A percentile compares a stretch with the other conserved stretches of the same genome.
These are phyloP conservation scores for Apiotrichum sp. DNA, from an alignment of 1,284 basidiomycete genomes.

Conservation along the genomic window DNA sequence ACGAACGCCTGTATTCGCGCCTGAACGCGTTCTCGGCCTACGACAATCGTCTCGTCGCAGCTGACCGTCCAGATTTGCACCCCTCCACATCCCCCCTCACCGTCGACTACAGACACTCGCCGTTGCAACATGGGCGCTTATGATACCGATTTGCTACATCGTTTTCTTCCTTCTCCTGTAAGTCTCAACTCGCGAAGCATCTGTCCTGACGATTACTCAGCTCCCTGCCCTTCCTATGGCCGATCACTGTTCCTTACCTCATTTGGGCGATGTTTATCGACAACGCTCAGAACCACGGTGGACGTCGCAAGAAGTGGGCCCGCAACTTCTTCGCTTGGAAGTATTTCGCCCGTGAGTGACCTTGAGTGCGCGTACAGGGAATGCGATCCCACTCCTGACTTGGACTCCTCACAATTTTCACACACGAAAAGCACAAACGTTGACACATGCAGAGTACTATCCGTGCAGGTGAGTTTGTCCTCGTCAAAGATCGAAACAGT, in stretches of 20 bases:
- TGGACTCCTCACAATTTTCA: no score
- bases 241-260: conserved; percentile 70
- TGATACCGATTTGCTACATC: conserved; percentile 64
- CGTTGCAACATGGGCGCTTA: conserved; percentile 79
- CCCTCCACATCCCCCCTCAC: conserved; percentile 44
- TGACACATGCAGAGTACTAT: conserved; percentile 75
- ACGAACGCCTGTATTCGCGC: no score
- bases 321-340: conserved; percentile 67
- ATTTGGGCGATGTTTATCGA: conserved; percentile 73
- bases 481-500: no score
- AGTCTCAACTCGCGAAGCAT: conserved; percentile 45
- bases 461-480: conserved; percentile 54
- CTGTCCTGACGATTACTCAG: conserved; percentile 47
- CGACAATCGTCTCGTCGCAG: not conserved
- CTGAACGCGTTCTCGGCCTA: no score
- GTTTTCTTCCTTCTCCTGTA: conserved; percentile 75
- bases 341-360: conserved; percentile 43
- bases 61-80: conserved; percentile 39
- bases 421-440: not conserved
- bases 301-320: conserved; percentile 70
- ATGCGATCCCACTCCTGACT: no score
- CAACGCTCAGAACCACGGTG: conserved; percentile 68
- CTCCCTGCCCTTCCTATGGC: conserved; percentile 84
- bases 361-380: no score
- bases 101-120: conserved; percentile 75